phyloP scores from a whole-genome alignment of 805 yeast species.

The Wickerhamiella kazuoi region DNA sequence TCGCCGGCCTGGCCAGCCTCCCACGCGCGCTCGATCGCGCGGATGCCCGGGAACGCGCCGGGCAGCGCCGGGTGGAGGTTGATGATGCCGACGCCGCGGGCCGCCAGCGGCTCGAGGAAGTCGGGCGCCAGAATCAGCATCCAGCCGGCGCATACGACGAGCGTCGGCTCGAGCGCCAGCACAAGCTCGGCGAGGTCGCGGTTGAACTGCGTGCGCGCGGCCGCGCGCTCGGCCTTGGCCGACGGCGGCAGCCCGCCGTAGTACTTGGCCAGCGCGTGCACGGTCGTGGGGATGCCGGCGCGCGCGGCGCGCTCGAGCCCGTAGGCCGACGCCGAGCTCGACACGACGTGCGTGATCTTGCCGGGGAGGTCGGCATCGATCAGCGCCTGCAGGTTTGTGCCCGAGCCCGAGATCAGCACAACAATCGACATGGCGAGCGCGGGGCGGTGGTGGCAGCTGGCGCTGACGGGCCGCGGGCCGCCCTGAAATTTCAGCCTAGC shows the following conservation, averaged over 20 bases:
- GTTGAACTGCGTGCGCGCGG: slow-evolving; percentile 57
- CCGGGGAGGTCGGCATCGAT: slow-evolving; percentile 50
- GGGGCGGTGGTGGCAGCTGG: too few relatives aligned
- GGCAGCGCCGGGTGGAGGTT: slow-evolving; percentile 96
- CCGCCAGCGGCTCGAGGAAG: slow-evolving; percentile 48
- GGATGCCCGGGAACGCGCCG: slow-evolving; percentile 91
- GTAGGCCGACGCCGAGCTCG: slow-evolving; percentile 72
- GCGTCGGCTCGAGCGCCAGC: slow-evolving; percentile 44
- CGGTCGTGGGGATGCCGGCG: slow-evolving; percentile 47
- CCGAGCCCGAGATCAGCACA: slow-evolving; percentile 86
- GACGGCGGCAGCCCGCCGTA: slow-evolving; percentile 61
- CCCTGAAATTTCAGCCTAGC: too few relatives aligned
- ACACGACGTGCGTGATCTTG: slow-evolving; percentile 54
- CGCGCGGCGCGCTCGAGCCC: slow-evolving; percentile 67
- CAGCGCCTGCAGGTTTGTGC: slow-evolving; percentile 88
- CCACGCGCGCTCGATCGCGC: slow-evolving; percentile 95
- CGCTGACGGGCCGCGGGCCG: too few relatives aligned
- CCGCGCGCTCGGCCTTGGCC: slow-evolving; percentile 35
- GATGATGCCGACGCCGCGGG: slow-evolving; percentile 55
- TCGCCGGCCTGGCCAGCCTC: slow-evolving; percentile 79
- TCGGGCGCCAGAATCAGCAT: slow-evolving; percentile 74
- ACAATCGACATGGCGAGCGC: slow-evolving; percentile 26
- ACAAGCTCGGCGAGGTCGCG: slow-evolving; percentile 57
- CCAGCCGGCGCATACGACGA: slow-evolving; percentile 98
- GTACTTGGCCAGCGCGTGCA: slow-evolving; percentile 56